Percentiles rank a stretch among this genome's conserved stretches.
Conservation (phyloP, 208 protist species). For the Crithidia fasciculata region DNA sequence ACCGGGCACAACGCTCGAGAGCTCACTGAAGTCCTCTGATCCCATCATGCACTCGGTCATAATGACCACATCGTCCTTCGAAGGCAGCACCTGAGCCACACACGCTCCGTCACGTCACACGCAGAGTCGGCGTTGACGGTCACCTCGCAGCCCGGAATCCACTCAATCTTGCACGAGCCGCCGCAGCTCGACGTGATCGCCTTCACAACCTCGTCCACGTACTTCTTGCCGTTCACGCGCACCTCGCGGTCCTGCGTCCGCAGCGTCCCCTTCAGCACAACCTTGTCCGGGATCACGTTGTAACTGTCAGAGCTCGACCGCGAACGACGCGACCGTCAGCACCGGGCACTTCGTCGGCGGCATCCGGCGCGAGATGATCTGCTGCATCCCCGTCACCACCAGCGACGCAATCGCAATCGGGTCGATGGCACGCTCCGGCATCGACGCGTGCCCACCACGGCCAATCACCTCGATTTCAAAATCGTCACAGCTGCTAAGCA, state of each 20-base stretch:
- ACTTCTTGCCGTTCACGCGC: slow-evolving; percentile 27
- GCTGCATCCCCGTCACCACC: slow-evolving; percentile 52
- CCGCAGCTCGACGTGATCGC: slow-evolving; percentile 34
- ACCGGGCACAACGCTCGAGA: slow-evolving; percentile 34
- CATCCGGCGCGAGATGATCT: slow-evolving; percentile 55
- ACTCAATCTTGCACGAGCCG: slow-evolving; percentile 35
- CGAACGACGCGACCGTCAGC: slow-evolving; percentile 45
- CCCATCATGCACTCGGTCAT: slow-evolving; percentile 28
- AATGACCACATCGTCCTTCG: slow-evolving; percentile 33
- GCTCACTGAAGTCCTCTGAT: slow-evolving; percentile 59
- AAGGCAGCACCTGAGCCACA: slow-evolving; percentile 36
- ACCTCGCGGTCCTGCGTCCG: slow-evolving; percentile 44
- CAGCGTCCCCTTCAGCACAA: slow-evolving; percentile 54
- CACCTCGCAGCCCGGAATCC: slow-evolving; percentile 45
- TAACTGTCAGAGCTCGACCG: slow-evolving; percentile 50
- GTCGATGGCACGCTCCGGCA: slow-evolving; percentile 59
- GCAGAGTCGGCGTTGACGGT: slow-evolving; percentile 49
- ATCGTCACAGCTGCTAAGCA: slow-evolving; percentile 35
- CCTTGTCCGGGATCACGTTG: slow-evolving; percentile 65
- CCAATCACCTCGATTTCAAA: slow-evolving; percentile 48
- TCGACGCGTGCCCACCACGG: slow-evolving; percentile 64
- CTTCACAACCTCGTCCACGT: slow-evolving; percentile 37
- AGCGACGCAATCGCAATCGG: slow-evolving; percentile 49
- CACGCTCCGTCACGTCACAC: slow-evolving; percentile 41
- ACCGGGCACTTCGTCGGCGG: slow-evolving; percentile 46